Conservation (phyloP, 345 rosid species). For the Rhodamnia rubescens region DNA sequence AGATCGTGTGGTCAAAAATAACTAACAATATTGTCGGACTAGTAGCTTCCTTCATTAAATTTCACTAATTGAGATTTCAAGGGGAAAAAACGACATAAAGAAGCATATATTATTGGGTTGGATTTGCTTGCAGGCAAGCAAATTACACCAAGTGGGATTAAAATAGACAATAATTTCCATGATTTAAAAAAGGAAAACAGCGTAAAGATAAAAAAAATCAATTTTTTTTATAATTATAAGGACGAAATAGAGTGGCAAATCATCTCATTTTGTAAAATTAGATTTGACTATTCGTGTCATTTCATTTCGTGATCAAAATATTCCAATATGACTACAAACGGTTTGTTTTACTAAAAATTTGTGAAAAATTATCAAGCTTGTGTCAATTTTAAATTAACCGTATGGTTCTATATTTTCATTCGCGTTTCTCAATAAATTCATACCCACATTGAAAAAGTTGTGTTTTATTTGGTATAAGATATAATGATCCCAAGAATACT, state of each 20-base stretch:
- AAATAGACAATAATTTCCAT: neutral
- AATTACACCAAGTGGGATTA: neutral
- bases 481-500: neutral
- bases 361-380: neutral
- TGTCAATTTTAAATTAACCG: rapidly evolving
- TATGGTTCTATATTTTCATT: neutral
- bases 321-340: neutral
- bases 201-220: neutral
- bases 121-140: neutral
- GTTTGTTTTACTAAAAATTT: neutral
- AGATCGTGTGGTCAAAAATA: too few relatives aligned
- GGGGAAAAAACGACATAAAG: neutral
- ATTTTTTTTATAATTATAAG: neutral
- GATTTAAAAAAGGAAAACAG: neutral
- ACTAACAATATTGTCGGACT: too few relatives aligned
- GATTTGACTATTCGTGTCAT: neutral
- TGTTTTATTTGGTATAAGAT: neutral
- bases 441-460: neutral
- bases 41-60: neutral
- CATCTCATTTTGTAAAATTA: neutral
- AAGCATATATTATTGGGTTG: neutral
- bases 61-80: neutral
- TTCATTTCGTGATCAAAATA: neutral
- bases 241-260: neutral
- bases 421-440: neutral